phyloP scores from a whole-genome alignment of 1,139 yeast genomes.

The Candida pseudoviswanathii region DNA sequence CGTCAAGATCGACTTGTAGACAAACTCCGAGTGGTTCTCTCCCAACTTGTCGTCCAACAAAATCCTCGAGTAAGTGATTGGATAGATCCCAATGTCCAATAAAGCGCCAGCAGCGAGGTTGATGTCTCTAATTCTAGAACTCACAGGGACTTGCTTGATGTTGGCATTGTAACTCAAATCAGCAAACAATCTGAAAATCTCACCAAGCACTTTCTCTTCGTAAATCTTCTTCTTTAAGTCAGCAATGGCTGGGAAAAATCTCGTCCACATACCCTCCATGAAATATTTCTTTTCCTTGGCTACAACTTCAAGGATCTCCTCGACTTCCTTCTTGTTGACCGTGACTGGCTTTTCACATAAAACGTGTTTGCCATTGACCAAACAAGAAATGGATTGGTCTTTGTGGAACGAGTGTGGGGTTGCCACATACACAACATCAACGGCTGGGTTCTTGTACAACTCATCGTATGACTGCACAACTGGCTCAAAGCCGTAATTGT shows the following conservation, averaged over 20 bases:
- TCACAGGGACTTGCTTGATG: slow-evolving; percentile 25
- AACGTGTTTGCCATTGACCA: slow-evolving; percentile 54
- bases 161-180: slow-evolving; percentile 42
- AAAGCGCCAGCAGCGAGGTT: slow-evolving; percentile 62
- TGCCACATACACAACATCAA: slow-evolving; percentile 59
- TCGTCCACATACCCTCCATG: slow-evolving; percentile 71
- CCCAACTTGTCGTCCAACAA: slow-evolving; percentile 39
- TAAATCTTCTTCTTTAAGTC: slow-evolving; percentile 43
- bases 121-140: slow-evolving; percentile 41
- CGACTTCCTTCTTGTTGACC: slow-evolving; percentile 50
- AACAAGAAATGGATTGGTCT: slow-evolving; percentile 49
- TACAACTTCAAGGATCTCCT: slow-evolving; percentile 48
- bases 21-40: slow-evolving; percentile 28
- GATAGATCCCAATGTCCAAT: slow-evolving; percentile 61
- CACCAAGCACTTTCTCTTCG: slow-evolving; percentile 50
- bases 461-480: slow-evolving; percentile 30
- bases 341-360: slow-evolving; percentile 66
- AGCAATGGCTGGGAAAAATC: slow-evolving; percentile 56
- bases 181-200: slow-evolving; percentile 40
- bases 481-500: slow-evolving; percentile 24
- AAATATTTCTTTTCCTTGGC: slow-evolving; percentile 46
- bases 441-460: slow-evolving; percentile 43
- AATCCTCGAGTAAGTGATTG: slow-evolving; percentile 50
- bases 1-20: slow-evolving; percentile 32
- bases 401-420: slow-evolving; percentile 62